Conservation (phyloP, 495 filamentous ascomycete species). For the Penicillium silybi region DNA sequence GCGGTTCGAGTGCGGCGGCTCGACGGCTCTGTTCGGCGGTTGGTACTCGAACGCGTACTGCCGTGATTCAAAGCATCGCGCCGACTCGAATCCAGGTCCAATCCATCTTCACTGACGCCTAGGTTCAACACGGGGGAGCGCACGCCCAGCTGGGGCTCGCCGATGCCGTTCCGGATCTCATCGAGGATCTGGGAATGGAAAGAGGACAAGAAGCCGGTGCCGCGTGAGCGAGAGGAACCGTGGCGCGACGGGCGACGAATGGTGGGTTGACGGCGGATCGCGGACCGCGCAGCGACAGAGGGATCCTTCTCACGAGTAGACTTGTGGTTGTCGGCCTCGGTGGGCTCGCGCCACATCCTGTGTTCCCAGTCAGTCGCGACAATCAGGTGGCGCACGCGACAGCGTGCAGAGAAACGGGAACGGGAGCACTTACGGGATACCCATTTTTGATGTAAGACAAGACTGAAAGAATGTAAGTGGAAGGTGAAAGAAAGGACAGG, state of each 20-base stretch:
- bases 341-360: slow-evolving; percentile 58
- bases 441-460: slow-evolving; percentile 49
- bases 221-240: slow-evolving; percentile 26
- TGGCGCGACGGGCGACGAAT: slow-evolving; percentile 38
- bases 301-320: slow-evolving; percentile 54
- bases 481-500: slow-evolving; percentile 10
- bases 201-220: slow-evolving; percentile 26
- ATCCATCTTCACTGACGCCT: slow-evolving; percentile 27
- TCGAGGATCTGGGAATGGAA: slow-evolving; percentile 41
- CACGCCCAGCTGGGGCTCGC: slow-evolving; percentile 20
- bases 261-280: slow-evolving; percentile 60
- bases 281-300: slow-evolving; percentile 62
- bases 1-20: slow-evolving; percentile 1
- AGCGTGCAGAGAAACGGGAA: slow-evolving; percentile 11
- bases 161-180: slow-evolving; percentile 41
- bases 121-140: slow-evolving; percentile 32
- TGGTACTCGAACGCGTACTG: slow-evolving; percentile 15
- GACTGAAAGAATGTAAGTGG: slow-evolving; percentile 16
- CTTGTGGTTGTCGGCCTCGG: slow-evolving; percentile 46
- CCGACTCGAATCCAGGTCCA: slow-evolving; percentile 31
- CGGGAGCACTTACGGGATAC: slow-evolving; percentile 67
- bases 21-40: slow-evolving; percentile 27
- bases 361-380: slow-evolving; percentile 18
- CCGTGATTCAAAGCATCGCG: slow-evolving; percentile 24
- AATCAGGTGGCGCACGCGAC: slow-evolving; percentile 29